phyloP scores from a whole-genome alignment of 1,284 basidiomycete genomes.

The Fomitopsis schrenkii region DNA sequence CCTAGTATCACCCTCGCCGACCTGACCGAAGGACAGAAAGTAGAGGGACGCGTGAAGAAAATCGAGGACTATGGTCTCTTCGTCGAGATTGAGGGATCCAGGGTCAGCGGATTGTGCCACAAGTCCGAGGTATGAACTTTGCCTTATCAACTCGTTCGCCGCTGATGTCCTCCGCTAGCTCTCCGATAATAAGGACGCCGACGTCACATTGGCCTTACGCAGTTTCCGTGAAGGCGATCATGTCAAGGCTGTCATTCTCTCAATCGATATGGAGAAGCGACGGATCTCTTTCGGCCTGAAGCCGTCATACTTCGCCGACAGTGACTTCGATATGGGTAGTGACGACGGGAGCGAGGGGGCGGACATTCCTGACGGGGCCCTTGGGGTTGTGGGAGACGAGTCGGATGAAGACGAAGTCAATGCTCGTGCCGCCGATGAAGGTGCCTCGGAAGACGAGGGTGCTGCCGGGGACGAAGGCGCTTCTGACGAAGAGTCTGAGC shows the following conservation, averaged over 20 bases:
- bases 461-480: constrained; percentile 33
- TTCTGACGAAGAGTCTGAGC: constrained; percentile 9
- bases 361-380: constrained; percentile 20
- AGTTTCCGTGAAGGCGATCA: constrained; percentile 86
- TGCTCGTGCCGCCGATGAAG: background rate
- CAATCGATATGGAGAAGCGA: constrained; percentile 69
- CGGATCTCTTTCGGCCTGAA: constrained; percentile 89
- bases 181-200: constrained; percentile 79
- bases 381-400: constrained; percentile 1
- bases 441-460: constrained; percentile 21
- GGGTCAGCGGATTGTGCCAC: constrained; percentile 90
- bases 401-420: background rate
- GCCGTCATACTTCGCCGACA: constrained; percentile 77
- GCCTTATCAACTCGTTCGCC: background rate
- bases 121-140: constrained; percentile 72
- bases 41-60: constrained; percentile 71
- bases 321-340: constrained; percentile 40
- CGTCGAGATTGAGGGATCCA: constrained; percentile 81
- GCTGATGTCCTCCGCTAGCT: constrained; percentile 42
- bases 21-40: constrained; percentile 70
- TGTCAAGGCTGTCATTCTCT: constrained; percentile 78
- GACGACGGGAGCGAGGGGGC: constrained; percentile 23
- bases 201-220: constrained; percentile 73
- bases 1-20: constrained; percentile 48
- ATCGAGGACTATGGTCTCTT: constrained; percentile 92